Base-by-base conservation (phyloP, 495 filamentous ascomycete genomes). In the Podospora conica region DNA sequence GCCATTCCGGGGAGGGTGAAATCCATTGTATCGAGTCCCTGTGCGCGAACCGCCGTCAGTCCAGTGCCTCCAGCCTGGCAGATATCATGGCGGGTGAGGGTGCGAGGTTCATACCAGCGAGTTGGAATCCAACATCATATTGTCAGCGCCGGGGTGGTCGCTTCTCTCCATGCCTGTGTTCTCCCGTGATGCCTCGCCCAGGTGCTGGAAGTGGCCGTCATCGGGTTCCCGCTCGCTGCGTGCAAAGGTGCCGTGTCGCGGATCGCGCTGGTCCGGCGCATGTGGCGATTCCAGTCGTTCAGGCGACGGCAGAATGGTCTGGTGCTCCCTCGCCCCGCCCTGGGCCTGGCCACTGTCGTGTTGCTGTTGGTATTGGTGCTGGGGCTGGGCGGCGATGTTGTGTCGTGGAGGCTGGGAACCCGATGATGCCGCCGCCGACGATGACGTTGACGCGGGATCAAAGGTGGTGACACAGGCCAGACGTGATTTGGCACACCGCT, bases 401-500 rank as follows among this genome's bases (percentile, higher is more conserved):
- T 23, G 20, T 53, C 60, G 60, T 31, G n/a, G 60, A 3, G 33
- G 29, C 25, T 59, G 57, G n/a, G 27, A 33, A 20, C 24, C 57
- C 5, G 40, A 53, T 25, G 60, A n/a, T 53, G 60, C 8, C 23
- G 60, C 33, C 11, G 59, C 20, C 33, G 60, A 53, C 4, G 60
- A 21, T 53, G 33, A 53, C 23, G 63, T 58, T 10, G 63, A 59
- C 6, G 55, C 33, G 63, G 55, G 55, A 53, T 60, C 58, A 21
- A 61, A 65, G 2, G 64, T 65, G 57, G 64, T 65, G 56, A 58
- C 60, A 53, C 64, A 65, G 0, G 64, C 24, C 22, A 65, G 64
- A 60, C 57, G 64, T 4, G 64, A 25, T 40, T 65, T 65, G 33
- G 64, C 64, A 21, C 64, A 65, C 20, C 64, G 64, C 20, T 65